Conservation (phyloP, 2,329 filamentous ascomycete species). For the Rhytidhysteron rufulum region DNA sequence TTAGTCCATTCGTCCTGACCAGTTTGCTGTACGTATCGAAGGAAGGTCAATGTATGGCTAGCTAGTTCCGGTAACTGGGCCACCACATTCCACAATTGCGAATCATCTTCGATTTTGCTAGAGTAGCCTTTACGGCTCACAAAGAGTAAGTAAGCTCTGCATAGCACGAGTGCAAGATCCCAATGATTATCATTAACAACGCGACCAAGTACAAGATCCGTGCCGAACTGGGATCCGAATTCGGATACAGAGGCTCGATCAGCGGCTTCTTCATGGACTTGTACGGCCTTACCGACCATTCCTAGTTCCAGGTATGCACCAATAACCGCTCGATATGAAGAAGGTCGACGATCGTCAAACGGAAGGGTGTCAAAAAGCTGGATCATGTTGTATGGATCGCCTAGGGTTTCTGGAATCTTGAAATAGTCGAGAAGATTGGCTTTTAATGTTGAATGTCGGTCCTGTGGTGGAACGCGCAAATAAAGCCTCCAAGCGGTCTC, state of each 20-base stretch:
- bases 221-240: conserved; percentile 18
- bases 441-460: conserved; percentile 8
- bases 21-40: conserved; percentile 21
- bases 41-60: conserved; percentile 22
- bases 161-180: conserved; percentile 30
- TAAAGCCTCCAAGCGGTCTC: conserved; percentile 38
- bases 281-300: conserved; percentile 34
- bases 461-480: conserved; percentile 16
- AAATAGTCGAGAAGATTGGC: conserved; percentile 29
- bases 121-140: conserved; percentile 4
- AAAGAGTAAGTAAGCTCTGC: conserved; percentile 12
- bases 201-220: conserved; percentile 24
- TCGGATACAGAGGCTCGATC: conserved; percentile 3
- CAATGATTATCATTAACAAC: conserved; percentile 31
- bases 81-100: conserved; percentile 20
- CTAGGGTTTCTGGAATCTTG: conserved; percentile 10
- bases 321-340: conserved; percentile 45
- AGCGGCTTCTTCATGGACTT: conserved; percentile 40
- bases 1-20: conserved; percentile 16
- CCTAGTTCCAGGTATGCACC: conserved; percentile 42
- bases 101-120: background rate
- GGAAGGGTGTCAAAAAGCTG: conserved; percentile 45
- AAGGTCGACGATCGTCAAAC: conserved; percentile 30
- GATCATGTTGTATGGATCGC: conserved; percentile 42
- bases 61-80: conserved; percentile 20